Evolutionary conservation across 495 filamentous ascomycete species (phyloP), one percentile per base, ranked within the genome.

Genomic region (Apodospora peruviana): DNA sequence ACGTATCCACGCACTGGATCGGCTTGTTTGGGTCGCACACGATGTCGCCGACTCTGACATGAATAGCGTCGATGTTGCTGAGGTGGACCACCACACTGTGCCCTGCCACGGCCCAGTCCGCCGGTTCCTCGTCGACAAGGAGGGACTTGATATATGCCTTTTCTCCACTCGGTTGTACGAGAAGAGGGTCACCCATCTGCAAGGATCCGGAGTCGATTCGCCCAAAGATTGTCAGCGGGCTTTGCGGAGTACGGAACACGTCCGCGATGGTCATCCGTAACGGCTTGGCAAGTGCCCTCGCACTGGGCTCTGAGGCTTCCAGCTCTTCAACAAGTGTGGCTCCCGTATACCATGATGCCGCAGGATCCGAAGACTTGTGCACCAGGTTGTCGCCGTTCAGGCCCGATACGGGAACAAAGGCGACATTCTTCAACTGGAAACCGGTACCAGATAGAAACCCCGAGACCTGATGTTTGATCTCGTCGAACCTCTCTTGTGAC

Each of bases 31-130:
- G 73, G 36, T 80, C 73, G 69, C 90, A 96, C 29, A 95, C 66
- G 18, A 96, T 85, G 58, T 98, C 91, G 10, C 93, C 93, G 8
- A 82, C 61, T 37, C 82, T 82, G 8, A 97, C 77, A 59, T 96
- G 86, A 14, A 86, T 76, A 2, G 84, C 76, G 51, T 96, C 90
- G 59, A 96, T 90, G 47, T 88, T 87, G n/a, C 79, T 75, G 45
- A 98, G 76, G 58, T 95, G 86, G 17, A 98, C 67, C 2, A 84
- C 81, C 9, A 86, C 80, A 47, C 95, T 95, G 58, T 96, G 90
- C 12, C 94, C 91, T 2, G 91, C 93, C n/a, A 96, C 90, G 3
- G 90, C 93, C 90, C 90, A 98, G 48, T 96, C 88, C 10, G 68
- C 74, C 3, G 78, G 66, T 35, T 86, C 82, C 18, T 80, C 75